A percentile compares a stretch with the other conserved stretches of the same genome.
phyloP scores from a whole-genome alignment of 306 rosid genomes.

The Alnus rubra region DNA sequence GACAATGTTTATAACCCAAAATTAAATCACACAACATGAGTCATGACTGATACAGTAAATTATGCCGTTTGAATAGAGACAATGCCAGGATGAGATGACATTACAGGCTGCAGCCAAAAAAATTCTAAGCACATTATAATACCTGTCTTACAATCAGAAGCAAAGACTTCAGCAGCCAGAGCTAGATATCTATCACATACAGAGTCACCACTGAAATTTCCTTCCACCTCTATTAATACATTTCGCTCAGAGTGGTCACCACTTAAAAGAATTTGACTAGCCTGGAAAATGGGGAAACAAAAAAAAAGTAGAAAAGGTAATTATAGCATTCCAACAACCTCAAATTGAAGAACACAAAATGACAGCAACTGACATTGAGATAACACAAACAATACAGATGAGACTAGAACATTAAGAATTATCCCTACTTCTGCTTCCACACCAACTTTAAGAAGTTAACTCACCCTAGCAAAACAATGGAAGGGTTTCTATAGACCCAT shows the following conservation, averaged over 20 bases:
- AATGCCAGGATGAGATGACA: conserved; percentile 6
- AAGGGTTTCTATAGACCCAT: background rate
- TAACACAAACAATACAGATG: conserved; percentile 8
- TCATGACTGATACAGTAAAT: background rate
- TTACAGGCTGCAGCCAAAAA: conserved; percentile 21
- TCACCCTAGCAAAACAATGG: background rate
- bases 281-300: conserved; percentile 48
- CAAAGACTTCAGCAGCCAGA: conserved; percentile 56
- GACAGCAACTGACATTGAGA: conserved; percentile 13
- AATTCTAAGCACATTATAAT: conserved; percentile 25
- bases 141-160: conserved; percentile 56
- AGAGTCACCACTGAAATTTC: conserved; percentile 52
- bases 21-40: background rate
- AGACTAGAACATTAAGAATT: background rate
- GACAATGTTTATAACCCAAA: background rate
- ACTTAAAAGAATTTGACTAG: conserved; percentile 58
- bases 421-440: background rate
- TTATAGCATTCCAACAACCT: conserved; percentile 16
- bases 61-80: conserved; percentile 3
- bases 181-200: conserved; percentile 62
- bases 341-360: conserved; percentile 23
- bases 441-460: background rate
- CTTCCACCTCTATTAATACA: conserved; percentile 72
- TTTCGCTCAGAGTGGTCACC: conserved; percentile 70
- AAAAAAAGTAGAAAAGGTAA: conserved; percentile 24